Evolutionary conservation across 225 moss, liverwort and hornwort genomes (phyloP).

Genomic region (Climacium dendroides): DNA sequence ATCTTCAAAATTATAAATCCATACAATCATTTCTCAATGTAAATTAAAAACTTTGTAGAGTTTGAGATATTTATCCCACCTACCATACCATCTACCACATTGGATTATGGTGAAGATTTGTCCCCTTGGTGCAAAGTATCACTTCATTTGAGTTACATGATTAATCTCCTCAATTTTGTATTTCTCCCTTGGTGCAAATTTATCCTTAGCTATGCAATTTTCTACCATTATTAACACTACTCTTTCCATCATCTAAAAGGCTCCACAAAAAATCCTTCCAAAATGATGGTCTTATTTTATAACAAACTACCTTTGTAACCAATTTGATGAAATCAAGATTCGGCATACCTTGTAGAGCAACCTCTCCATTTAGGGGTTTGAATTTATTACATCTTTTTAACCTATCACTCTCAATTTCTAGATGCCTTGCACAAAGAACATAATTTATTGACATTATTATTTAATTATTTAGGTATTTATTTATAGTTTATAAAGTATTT

Average conservation of each 20-base stretch:
- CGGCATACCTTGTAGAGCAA: background rate
- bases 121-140: no score
- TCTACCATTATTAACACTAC: background rate
- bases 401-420: background rate
- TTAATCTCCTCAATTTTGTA: background rate
- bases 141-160: background rate
- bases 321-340: background rate
- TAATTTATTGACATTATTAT: background rate
- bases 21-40: no score
- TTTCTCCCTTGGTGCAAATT: fast-evolving
- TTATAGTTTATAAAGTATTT: background rate
- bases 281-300: background rate
- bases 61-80: no score
- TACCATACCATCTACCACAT: no score
- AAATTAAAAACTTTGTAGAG: no score
- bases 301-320: background rate
- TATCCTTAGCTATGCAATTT: no score
- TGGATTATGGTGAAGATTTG: no score
- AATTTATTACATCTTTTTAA: background rate
- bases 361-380: background rate
- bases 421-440: background rate
- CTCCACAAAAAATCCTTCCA: background rate
- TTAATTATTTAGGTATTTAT: background rate
- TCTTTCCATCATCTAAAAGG: background rate
- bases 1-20: no score